Evolutionary conservation across 31 red algal species (phyloP).

Genomic region (Endocladia muricata): DNA sequence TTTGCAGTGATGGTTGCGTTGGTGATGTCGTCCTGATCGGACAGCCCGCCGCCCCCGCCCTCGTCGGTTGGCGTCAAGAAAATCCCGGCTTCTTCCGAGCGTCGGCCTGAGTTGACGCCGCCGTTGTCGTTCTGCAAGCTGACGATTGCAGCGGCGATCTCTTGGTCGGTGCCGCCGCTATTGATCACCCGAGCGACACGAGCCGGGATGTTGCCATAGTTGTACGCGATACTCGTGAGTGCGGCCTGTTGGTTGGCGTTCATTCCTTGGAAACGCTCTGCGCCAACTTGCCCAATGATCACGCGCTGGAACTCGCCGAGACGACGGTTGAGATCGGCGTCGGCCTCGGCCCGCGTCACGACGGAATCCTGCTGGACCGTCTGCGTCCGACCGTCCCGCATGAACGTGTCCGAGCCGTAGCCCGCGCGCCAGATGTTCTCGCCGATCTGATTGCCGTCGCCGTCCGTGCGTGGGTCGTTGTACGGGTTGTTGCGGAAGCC

Average conservation of each 20-base stretch:
- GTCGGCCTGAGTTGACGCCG: neutral
- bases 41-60: no score
- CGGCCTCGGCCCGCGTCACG: neutral
- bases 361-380: neutral
- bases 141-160: neutral
- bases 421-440: neutral
- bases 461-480: no score
- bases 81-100: neutral
- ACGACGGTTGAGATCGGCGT: neutral
- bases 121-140: slow-evolving; percentile 4
- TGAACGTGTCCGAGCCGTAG: neutral
- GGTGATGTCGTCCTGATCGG: no score
- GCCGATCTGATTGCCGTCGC: no score
- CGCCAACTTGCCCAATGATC: neutral
- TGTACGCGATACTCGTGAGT: neutral
- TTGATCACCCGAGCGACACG: neutral
- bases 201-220: neutral
- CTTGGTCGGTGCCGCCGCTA: neutral
- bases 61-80: no score
- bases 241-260: neutral
- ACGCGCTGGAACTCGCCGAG: neutral
- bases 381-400: neutral
- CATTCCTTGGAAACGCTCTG: neutral
- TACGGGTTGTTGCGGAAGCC: no score
- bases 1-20: no score